phyloP scores from a whole-genome alignment of 225 moss, liverwort and hornwort species.

The Lunularia cruciata region DNA sequence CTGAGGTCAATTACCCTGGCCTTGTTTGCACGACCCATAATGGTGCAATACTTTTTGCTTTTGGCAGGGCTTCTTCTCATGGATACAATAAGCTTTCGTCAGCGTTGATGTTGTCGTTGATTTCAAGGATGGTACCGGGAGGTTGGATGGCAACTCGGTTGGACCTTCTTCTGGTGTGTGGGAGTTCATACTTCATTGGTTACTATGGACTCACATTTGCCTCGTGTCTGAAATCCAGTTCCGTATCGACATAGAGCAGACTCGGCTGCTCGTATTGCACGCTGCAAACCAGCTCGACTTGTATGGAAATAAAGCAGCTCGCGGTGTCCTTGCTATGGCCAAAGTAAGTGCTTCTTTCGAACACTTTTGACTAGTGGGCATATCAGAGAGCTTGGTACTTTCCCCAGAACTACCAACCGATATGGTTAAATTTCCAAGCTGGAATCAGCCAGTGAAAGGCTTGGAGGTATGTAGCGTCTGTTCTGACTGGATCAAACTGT shows the following conservation, averaged over 20 bases:
- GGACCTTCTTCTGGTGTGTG: too few species aligned
- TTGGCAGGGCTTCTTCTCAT: too few species aligned
- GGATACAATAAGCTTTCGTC: neutral
- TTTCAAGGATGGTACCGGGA: too few species aligned
- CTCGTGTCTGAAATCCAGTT: slow-evolving; percentile 52
- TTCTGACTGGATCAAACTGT: slow-evolving; percentile 8
- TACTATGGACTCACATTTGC: neutral
- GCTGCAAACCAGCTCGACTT: slow-evolving; percentile 92
- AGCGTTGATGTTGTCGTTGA: too few species aligned
- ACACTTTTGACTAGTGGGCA: too few species aligned
- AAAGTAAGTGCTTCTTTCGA: slow-evolving; percentile 49
- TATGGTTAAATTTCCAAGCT: neutral
- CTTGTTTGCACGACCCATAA: neutral
- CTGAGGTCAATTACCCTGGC: slow-evolving; percentile 54
- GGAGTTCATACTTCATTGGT: too few species aligned
- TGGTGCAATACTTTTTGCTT: too few species aligned
- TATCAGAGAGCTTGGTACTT: too few species aligned
- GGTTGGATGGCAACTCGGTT: too few species aligned
- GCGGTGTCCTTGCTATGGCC: slow-evolving; percentile 95
- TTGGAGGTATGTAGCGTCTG: neutral
- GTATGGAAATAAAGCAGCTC: slow-evolving; percentile 84
- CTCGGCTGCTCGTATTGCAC: slow-evolving; percentile 81
- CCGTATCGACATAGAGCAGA: slow-evolving; percentile 88
- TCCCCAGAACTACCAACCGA: too few species aligned
- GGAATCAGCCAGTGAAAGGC: neutral